Base-by-base conservation (phyloP, 2,329 filamentous ascomycete species). In the Calonectria pteridis region DNA sequence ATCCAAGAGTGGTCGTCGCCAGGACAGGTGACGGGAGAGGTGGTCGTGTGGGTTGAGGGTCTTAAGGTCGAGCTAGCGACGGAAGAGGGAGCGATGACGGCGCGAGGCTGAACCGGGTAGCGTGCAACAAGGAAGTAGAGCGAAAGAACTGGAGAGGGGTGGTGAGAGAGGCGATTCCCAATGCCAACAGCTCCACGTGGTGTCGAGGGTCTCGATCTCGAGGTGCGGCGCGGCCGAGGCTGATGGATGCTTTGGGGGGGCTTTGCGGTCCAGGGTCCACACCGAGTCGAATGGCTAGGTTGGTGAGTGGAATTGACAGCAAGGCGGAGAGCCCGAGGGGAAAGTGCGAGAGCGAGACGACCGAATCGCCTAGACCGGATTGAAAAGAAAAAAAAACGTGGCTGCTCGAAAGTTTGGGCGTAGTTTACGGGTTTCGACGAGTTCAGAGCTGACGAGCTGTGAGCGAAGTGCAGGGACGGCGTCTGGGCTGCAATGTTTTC, bases 171-270 rank as follows among this genome's bases (percentile, higher is more conserved):
- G 50, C 74, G 72, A 77, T 73, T 79, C 75, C 72, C 73, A 76
- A 75, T 76, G 73, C 63, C 29, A 72, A 59, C 37, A 69, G 75
- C 72, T 78, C 77, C 77, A 78, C 77, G 78, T 78, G 75, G 76
- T 78, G 58, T 74, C 20, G 72, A 75, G 68, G 69, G 75, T 73
- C 68, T 76, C 55, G 71, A 80, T 74, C 63, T 70, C 53, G 71
- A 66, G 67, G 67, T 51, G 75, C 76, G 70, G 76, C 63, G 75
- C 71, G 75, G 75, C 59, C 58, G 73, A 59, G 51, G 59, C 53
- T 31, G 67, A 69, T 69, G 55, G 67, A 63, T 63, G 67, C 40
- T 63, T 69, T 59, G 63, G 70, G 73, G 73, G 65, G 16, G 74
- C 31, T 70, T 43, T 67, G 18, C 31, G 59, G 71, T 69, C 64